Percentiles rank a stretch among this genome's conserved stretches.
Conservation (phyloP, 148 eudicot species). For the Fagopyrum homotropicum region DNA sequence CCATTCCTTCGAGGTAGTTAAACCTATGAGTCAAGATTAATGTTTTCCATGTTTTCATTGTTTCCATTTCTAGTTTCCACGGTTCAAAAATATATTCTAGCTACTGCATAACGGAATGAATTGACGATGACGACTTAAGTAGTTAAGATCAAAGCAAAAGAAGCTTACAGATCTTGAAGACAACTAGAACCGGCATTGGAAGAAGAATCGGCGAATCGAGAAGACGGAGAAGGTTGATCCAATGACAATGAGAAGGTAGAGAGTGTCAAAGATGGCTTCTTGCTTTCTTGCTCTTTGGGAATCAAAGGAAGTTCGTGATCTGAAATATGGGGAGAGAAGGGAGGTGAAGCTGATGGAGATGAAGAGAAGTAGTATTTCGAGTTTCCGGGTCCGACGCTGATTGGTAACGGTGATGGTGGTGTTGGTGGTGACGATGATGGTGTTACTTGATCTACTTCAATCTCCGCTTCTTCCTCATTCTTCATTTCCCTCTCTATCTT, state of each 20-base stretch:
- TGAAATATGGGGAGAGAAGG: slow-evolving; percentile 24
- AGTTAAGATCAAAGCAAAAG: not conserved
- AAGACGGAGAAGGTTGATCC: not conserved
- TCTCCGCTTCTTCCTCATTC: not conserved
- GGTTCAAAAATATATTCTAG: not conserved
- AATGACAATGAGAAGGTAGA: slow-evolving; percentile 18
- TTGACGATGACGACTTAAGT: not conserved
- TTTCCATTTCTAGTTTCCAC: not conserved
- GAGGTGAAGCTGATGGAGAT: slow-evolving; percentile 23
- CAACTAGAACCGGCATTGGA: slow-evolving; percentile 7
- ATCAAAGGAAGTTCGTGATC: slow-evolving; percentile 21
- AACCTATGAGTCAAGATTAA: not conserved
- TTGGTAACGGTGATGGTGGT: slow-evolving; percentile 33
- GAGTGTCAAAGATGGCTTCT: not conserved
- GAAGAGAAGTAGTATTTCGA: slow-evolving; percentile 26
- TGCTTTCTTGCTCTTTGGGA: not conserved
- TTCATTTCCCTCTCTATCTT: slow-evolving; percentile 5
- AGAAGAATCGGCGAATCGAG: not conserved
- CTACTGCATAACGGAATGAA: too few relatives aligned
- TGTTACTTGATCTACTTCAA: slow-evolving; percentile 20
- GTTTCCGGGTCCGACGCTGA: slow-evolving; percentile 33
- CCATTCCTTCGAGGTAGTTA: not conserved
- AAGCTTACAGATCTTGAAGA: slow-evolving; percentile 19
- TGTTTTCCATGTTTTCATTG: not conserved
- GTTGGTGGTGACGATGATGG: slow-evolving; percentile 32